Percentiles rank a stretch among this genome's conserved stretches.
Evolutionary conservation across 345 rosid genomes (phyloP).

Genomic region (Populus deltoides): DNA sequence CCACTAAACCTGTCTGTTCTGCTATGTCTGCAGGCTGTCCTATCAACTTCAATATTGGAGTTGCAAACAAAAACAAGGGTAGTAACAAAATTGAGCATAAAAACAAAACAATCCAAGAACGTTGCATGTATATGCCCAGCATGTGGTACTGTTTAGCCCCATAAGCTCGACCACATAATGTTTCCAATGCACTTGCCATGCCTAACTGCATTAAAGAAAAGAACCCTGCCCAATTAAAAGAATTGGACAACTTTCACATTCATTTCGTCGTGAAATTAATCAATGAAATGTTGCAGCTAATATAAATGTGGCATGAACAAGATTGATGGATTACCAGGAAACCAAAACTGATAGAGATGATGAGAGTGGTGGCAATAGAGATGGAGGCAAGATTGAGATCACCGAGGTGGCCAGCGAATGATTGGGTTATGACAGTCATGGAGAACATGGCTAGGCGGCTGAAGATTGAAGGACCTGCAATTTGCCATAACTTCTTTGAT

Average conservation of each 20-base stretch:
- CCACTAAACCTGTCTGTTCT: conserved; percentile 47
- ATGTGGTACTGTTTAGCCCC: conserved; percentile 46
- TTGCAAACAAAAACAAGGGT: conserved; percentile 42
- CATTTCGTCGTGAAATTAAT: too few species aligned
- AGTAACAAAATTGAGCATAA: conserved; percentile 39
- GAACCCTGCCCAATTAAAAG: not conserved
- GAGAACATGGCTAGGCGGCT: conserved; percentile 55
- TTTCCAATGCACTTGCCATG: conserved; percentile 62
- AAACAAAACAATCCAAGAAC: conserved; percentile 53
- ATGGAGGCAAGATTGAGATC: conserved; percentile 55
- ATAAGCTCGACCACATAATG: conserved; percentile 54
- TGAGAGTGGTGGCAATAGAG: conserved; percentile 52
- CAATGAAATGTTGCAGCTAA: not conserved
- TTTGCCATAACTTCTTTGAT: conserved; percentile 42
- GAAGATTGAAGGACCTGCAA: conserved; percentile 54
- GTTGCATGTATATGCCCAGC: conserved; percentile 54
- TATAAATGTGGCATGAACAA: not conserved
- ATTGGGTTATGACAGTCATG: conserved; percentile 44
- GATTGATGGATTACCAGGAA: conserved; percentile 31
- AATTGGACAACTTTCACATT: not conserved
- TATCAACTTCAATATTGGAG: conserved; percentile 42
- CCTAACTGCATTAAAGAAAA: conserved; percentile 35
- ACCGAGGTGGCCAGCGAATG: conserved; percentile 50
- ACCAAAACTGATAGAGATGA: conserved; percentile 43
- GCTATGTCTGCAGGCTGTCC: conserved; percentile 53